These are phyloP conservation scores for Vigna unguiculata DNA, from an alignment of 306 rosid species.

Conservation along the genomic window DNA sequence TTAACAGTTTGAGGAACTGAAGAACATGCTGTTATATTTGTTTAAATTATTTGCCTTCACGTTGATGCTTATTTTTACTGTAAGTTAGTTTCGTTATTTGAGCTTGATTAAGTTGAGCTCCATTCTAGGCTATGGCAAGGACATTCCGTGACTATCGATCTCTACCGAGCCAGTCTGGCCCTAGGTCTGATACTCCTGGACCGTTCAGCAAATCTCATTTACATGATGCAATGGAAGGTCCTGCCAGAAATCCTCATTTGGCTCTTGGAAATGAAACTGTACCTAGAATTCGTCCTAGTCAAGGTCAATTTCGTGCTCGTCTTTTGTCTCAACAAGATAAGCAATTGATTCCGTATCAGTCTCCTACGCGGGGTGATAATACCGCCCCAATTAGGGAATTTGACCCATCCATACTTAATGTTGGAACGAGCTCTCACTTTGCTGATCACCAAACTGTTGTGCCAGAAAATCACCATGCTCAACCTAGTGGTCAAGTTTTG, in stretches of 20 bases:
- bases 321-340: constrained; percentile 68
- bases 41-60: constrained; percentile 14
- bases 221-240: constrained; percentile 71
- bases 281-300: constrained; percentile 64
- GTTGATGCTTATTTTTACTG: constrained; percentile 14
- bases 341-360: constrained; percentile 61
- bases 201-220: constrained; percentile 65
- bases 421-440: constrained; percentile 59
- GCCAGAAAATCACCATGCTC: constrained; percentile 59
- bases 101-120: constrained; percentile 50
- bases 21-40: constrained; percentile 31
- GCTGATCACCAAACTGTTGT: constrained; percentile 60
- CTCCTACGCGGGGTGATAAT: constrained; percentile 64
- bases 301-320: constrained; percentile 74
- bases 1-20: constrained; percentile 19
- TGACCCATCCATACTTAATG: constrained; percentile 46
- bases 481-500: constrained; percentile 60
- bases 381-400: constrained; percentile 57
- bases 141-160: constrained; percentile 68
- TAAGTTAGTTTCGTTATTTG: constrained; percentile 28
- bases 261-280: constrained; percentile 65
- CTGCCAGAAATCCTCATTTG: constrained; percentile 64
- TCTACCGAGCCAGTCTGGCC: constrained; percentile 63
- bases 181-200: constrained; percentile 72
- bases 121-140: constrained; percentile 73